Conservation (phyloP, 805 yeast species). For the Scheffersomyces ergatensis region DNA sequence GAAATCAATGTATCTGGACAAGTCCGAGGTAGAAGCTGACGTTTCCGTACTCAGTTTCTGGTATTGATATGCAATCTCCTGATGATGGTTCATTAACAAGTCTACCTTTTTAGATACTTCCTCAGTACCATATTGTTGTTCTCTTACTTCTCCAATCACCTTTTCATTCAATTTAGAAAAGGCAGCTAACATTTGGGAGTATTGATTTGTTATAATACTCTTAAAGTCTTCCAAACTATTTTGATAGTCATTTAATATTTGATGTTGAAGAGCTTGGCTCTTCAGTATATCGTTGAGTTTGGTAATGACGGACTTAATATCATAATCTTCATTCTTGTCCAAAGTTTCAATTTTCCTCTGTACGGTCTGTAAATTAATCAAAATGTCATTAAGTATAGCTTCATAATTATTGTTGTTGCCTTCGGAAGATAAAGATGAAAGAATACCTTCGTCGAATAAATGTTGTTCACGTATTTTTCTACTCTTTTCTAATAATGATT, state of each 20-base stretch:
- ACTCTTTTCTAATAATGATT: conserved; percentile 37
- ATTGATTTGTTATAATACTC: conserved; percentile 23
- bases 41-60: conserved; percentile 8
- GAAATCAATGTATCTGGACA: conserved; percentile 8
- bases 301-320: conserved; percentile 7
- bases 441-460: neutral
- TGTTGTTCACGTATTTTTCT: conserved; percentile 19
- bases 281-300: conserved; percentile 13
- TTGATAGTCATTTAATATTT: conserved; percentile 7
- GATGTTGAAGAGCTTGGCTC: neutral
- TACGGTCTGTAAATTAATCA: neutral
- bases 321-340: conserved; percentile 1
- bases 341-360: conserved; percentile 1
- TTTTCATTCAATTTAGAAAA: conserved; percentile 31
- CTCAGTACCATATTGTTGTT: conserved; percentile 33
- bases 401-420: neutral
- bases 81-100: conserved; percentile 37
- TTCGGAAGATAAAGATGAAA: neutral
- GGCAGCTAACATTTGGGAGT: conserved; percentile 28
- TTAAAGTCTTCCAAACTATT: conserved; percentile 23
- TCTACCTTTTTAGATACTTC: conserved; percentile 37
- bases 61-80: conserved; percentile 31
- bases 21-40: conserved; percentile 2
- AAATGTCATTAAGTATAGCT: neutral
- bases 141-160: conserved; percentile 40